Base-by-base conservation (phyloP, 768 basidiomycete species). In the Sarcodon aspratus region DNA sequence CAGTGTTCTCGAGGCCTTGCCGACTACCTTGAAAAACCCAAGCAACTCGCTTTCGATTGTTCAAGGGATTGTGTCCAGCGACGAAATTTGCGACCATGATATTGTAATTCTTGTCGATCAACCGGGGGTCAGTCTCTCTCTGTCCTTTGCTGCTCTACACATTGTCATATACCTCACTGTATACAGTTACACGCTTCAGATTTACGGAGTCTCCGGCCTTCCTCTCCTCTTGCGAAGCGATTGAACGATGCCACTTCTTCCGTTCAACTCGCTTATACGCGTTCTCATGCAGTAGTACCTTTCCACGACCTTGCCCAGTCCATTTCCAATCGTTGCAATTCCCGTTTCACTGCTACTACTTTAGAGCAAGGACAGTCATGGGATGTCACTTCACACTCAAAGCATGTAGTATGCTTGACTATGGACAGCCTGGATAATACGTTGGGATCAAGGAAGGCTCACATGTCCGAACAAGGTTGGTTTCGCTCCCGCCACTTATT, bases 151-250 rank as follows among this genome's bases (percentile, higher is more conserved):
- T 36, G 17, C 42, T 47, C 6, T 35, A 47, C 33, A 45, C 40
- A 27, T 27, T 27, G 21, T 48, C 35, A 32, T 52, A 21, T 37
- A n/a, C n/a, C n/a, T n/a, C n/a, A n/a, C n/a, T 9, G 31, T 17
- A 36, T 31, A 11, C 56, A 89, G 86, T 66, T 85, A 4, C 86
- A 83, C 56, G 80, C 83, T 21, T 80, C 84, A n/a, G 85, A 89
- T 67, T 67, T 89, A 37, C 79, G 82, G 32, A 62, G 65, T 9
- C 75, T 88, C 17, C 62, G 75, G 6, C 66, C 76, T 8, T 68
- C 71, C 1, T 78, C 76, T 3, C 62, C 66, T 51, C 65, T 88
- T 15, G 65, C 73, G 6, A 66, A 63, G 21, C 58, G 66, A 6
- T 65, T 89, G 8, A 66, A 63, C 3, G 66, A 66, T 1, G 67